phyloP scores from a whole-genome alignment of 2,329 filamentous ascomycete genomes.

The Sporothrix brunneoviolacea region DNA sequence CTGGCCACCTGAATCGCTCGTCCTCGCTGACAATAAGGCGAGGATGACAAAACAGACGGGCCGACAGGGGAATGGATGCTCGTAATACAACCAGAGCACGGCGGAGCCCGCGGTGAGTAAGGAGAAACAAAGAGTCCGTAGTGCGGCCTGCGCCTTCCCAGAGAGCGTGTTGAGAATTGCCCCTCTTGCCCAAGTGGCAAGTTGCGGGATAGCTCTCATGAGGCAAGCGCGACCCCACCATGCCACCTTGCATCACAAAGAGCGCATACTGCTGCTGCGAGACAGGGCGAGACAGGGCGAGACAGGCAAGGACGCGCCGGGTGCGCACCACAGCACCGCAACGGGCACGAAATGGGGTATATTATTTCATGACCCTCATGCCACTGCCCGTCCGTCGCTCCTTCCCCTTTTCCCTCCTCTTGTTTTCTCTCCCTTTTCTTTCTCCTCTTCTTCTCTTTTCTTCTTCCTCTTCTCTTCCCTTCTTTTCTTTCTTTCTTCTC shows the following conservation, averaged over 20 bases:
- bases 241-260: conserved; percentile 6
- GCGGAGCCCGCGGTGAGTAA: conserved; percentile 5
- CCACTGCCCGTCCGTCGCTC: background rate
- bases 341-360: no score
- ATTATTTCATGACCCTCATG: conserved; percentile 15
- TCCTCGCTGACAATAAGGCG: no score
- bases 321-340: conserved; percentile 3
- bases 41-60: background rate
- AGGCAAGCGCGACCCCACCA: conserved; percentile 9
- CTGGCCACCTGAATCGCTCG: no score
- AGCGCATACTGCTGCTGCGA: conserved; percentile 3
- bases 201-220: conserved; percentile 4
- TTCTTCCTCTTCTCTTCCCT: background rate
- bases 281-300: no score
- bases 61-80: background rate
- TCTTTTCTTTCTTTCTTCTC: conserved; percentile 1
- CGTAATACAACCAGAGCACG: background rate
- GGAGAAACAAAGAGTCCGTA: conserved; percentile 5
- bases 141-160: background rate
- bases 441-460: background rate
- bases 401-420: background rate
- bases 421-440: background rate
- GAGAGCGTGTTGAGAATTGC: background rate
- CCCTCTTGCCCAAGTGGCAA: conserved; percentile 9
- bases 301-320: conserved; percentile 3